Evolutionary conservation across 1,139 yeast species (phyloP).

Genomic region (Candida tropicalis): DNA sequence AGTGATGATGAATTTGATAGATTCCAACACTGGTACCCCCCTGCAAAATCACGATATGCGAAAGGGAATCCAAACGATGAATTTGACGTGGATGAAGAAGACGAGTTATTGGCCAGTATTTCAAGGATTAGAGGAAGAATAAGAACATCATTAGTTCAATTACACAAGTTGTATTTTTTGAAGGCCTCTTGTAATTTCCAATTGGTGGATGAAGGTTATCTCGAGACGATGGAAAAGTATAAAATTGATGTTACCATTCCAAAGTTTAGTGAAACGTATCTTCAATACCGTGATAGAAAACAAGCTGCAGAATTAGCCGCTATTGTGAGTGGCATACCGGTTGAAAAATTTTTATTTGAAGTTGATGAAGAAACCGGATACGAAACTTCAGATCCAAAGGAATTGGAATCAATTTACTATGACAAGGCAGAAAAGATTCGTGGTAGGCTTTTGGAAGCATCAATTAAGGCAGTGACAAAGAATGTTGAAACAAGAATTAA

Average conservation of each 20-base stretch:
- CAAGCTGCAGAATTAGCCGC: constrained; percentile 29
- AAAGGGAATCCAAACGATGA: constrained; percentile 16
- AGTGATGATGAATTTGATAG: not conserved
- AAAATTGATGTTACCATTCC: constrained; percentile 13
- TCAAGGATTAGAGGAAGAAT: constrained; percentile 29
- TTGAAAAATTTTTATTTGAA: constrained; percentile 16
- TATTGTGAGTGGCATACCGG: constrained; percentile 23
- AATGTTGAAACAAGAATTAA: constrained; percentile 29
- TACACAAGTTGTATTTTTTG: constrained; percentile 78
- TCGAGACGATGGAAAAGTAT: constrained; percentile 22
- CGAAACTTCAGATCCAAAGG: constrained; percentile 16
- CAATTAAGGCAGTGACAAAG: constrained; percentile 38
- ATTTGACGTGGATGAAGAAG: constrained; percentile 17
- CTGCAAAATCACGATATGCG: not conserved
- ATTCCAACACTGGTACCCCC: not conserved
- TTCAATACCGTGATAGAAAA: constrained; percentile 10
- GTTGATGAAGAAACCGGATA: constrained; percentile 11
- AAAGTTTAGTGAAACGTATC: constrained; percentile 6
- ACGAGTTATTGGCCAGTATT: constrained; percentile 26
- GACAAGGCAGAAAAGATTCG: constrained; percentile 66
- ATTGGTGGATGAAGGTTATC: constrained; percentile 49
- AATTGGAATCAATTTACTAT: constrained; percentile 47
- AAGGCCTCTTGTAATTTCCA: constrained; percentile 83
- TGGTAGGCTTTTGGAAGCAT: constrained; percentile 49
- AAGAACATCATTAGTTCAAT: constrained; percentile 57